These are phyloP conservation scores for Xylariales sp. DNA, from an alignment of 2,329 filamentous ascomycete species.

Conservation along the genomic window DNA sequence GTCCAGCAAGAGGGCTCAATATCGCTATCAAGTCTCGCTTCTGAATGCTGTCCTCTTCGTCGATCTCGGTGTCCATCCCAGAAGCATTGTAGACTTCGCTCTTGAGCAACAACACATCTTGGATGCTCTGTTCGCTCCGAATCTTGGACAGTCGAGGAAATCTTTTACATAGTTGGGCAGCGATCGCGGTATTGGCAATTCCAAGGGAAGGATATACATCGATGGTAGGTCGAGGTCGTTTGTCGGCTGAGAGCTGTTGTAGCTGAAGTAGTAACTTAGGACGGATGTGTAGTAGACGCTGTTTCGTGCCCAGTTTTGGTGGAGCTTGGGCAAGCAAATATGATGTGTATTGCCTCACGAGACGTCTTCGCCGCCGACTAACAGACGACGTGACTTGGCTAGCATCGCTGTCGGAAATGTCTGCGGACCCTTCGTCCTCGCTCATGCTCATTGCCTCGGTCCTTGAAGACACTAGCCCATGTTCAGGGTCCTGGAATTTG, in stretches of 20 bases:
- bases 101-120: constrained; percentile 67
- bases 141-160: constrained; percentile 61
- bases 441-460: constrained; percentile 30
- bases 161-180: constrained; percentile 53
- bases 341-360: constrained; percentile 52
- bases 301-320: constrained; percentile 52
- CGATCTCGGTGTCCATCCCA: constrained; percentile 28
- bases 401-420: constrained; percentile 43
- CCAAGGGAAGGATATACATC: constrained; percentile 70
- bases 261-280: constrained; percentile 68
- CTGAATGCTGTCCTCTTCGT: constrained; percentile 39
- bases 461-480: constrained; percentile 16
- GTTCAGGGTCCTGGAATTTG: constrained; percentile 20
- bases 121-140: constrained; percentile 58
- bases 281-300: constrained; percentile 61
- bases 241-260: constrained; percentile 57
- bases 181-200: constrained; percentile 49
- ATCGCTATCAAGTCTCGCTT: constrained; percentile 58
- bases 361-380: constrained; percentile 37
- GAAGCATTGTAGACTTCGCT: constrained; percentile 60
- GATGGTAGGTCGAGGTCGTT: constrained; percentile 61
- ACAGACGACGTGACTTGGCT: constrained; percentile 33
- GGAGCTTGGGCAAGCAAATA: constrained; percentile 67
- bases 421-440: constrained; percentile 45
- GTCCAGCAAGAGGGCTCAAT: constrained; percentile 56